Evolutionary conservation across 129 eudicot species (phyloP), one percentile per base, ranked within the genome.

Genomic region (Erigeron canadensis): DNA sequence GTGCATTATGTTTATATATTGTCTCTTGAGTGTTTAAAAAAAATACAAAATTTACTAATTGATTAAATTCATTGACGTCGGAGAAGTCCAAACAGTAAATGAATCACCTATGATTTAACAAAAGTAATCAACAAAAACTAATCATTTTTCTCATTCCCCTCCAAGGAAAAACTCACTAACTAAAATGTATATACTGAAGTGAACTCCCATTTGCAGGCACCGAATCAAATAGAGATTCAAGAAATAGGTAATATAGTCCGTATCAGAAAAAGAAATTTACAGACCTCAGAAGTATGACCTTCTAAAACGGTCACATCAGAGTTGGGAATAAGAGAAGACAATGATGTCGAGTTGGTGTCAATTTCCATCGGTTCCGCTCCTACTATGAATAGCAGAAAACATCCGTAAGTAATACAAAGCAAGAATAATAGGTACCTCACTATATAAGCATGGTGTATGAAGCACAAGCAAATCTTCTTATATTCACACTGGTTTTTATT

Each of bases 261-360:
- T 44, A 19, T 60, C 28, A 65, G 41, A 69, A 17, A 44, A 37
- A 43, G 69, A 61, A 66, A 68, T 40, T 75, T 46, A 64, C 67
- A 77, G 17, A 92, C 98, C 98, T 92, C 98, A 59, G 95, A 86
- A 54, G 86, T 53, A 81, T 92, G 98, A 64, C 98, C 98, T 79
- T 88, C 89, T 80, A 91, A 66, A 74, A 86, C 78, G 13, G 81
- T 86, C 68, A 89, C 91, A 74, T 92, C 98, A 78, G 81, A 70
- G 56, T 8, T 74, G 15, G 95, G 90, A 71, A 92, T 84, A 75
- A 86, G 81, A 71, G 77, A 83, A 50, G 91, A 84, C 81, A 74
- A 45, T 22, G 82, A 51, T 69, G 86, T 42, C 50, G 84, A 69
- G 41, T 66, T 81, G 44, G 83, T 72, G 71, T 89, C 90, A 65